Conservation (phyloP, 257 asterid genomes). For the Jacaranda mimosifolia region DNA sequence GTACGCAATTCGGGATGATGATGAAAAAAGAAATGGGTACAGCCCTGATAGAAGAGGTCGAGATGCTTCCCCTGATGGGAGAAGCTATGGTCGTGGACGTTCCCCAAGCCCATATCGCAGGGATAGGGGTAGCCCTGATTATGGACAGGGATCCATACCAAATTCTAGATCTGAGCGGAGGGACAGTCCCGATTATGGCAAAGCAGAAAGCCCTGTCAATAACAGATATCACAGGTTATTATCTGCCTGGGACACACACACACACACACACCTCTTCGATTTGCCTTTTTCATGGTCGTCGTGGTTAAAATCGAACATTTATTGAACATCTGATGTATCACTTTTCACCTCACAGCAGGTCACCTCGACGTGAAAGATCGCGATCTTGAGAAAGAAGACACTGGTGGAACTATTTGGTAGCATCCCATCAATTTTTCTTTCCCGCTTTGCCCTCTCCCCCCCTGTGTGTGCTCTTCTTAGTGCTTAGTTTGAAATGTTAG, state of each 20-base stretch:
- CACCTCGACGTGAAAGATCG: conserved; percentile 69
- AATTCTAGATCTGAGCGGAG: conserved; percentile 67
- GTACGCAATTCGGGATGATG: conserved; percentile 82
- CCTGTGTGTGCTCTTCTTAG: conserved; percentile 26
- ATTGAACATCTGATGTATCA: background rate
- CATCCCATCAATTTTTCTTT: background rate
- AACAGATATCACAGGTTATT: conserved; percentile 68
- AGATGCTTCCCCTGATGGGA: conserved; percentile 64
- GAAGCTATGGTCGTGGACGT: conserved; percentile 71
- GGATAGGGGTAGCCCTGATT: conserved; percentile 94
- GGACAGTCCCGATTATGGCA: conserved; percentile 65
- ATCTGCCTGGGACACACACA: background rate
- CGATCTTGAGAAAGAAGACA: conserved; percentile 59
- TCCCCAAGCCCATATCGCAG: conserved; percentile 80
- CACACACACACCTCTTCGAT: background rate
- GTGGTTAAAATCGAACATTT: background rate
- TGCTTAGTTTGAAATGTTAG: conserved; percentile 29
- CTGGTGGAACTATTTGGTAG: conserved; percentile 20
- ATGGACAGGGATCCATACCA: conserved; percentile 81
- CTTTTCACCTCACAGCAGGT: conserved; percentile 37
- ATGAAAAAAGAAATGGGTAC: conserved; percentile 72
- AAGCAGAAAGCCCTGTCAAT: conserved; percentile 66
- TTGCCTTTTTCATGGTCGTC: conserved; percentile 2
- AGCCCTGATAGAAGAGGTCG: conserved; percentile 90
- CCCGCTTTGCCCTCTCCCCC: too few species aligned